These are phyloP conservation scores for Magnaporthiopsis incrustans DNA, from an alignment of 2,329 filamentous ascomycete species.

Conservation along the genomic window DNA sequence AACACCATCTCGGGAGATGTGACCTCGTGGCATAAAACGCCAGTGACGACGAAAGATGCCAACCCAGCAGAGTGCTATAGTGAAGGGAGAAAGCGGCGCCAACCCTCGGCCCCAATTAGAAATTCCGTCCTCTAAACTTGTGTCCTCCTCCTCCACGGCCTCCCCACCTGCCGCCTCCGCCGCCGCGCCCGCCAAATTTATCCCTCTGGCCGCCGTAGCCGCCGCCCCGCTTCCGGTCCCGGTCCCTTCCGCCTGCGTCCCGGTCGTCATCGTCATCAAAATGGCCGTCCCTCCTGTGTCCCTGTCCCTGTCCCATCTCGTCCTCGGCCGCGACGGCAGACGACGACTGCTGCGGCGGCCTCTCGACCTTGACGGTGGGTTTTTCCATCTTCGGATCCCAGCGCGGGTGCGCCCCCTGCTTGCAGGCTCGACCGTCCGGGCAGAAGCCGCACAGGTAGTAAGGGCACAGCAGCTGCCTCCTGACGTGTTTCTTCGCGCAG, in stretches of 20 bases:
- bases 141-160: conserved; percentile 23
- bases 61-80: not conserved
- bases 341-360: conserved; percentile 23
- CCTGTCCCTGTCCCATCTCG: conserved; percentile 35
- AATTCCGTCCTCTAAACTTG: conserved; percentile 16
- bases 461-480: conserved; percentile 67
- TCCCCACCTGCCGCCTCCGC: conserved; percentile 17
- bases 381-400: conserved; percentile 73
- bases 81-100: not conserved
- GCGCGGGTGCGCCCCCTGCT: conserved; percentile 71
- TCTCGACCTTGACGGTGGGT: conserved; percentile 61
- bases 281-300: conserved; percentile 17
- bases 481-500: conserved; percentile 84
- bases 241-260: conserved; percentile 17
- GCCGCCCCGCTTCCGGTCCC: conserved; percentile 14
- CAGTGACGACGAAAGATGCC: not conserved
- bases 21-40: not conserved
- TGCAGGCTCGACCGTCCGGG: conserved; percentile 69
- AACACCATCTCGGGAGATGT: too few relatives aligned
- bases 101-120: not conserved
- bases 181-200: conserved; percentile 15
- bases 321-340: conserved; percentile 44
- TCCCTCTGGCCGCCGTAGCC: conserved; percentile 20
- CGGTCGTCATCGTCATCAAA: conserved; percentile 20
- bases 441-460: conserved; percentile 95